A percentile compares a stretch with the other conserved stretches of the same genome.
phyloP scores from a whole-genome alignment of 2,329 filamentous ascomycete species.

The Hypoxylon sp. region DNA sequence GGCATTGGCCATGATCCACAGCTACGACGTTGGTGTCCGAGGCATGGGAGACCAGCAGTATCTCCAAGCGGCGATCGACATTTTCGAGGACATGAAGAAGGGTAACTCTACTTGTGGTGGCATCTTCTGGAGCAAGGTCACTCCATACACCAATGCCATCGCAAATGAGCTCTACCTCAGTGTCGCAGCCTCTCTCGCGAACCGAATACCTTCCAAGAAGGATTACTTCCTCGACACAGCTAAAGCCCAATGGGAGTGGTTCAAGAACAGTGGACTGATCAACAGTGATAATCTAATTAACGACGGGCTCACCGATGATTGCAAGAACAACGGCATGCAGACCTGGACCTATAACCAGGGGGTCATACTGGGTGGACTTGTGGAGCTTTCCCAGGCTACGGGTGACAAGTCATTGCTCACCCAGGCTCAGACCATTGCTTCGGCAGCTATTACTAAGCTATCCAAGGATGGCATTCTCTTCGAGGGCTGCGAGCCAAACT shows the following conservation, averaged over 20 bases:
- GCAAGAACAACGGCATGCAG: constrained; percentile 63
- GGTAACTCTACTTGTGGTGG: constrained; percentile 67
- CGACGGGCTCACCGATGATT: constrained; percentile 65
- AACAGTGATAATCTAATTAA: constrained; percentile 65
- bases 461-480: constrained; percentile 64
- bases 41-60: constrained; percentile 62
- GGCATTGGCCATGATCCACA: constrained; percentile 69
- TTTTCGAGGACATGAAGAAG: constrained; percentile 69
- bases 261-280: constrained; percentile 65
- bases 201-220: constrained; percentile 59
- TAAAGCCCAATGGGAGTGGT: constrained; percentile 66
- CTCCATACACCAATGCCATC: constrained; percentile 65
- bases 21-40: constrained; percentile 62
- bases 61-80: constrained; percentile 64
- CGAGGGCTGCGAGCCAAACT: constrained; percentile 68
- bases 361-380: constrained; percentile 66
- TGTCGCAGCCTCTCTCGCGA: constrained; percentile 67
- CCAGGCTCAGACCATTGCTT: constrained; percentile 64
- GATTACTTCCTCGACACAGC: constrained; percentile 64
- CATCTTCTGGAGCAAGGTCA: constrained; percentile 70
- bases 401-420: constrained; percentile 59
- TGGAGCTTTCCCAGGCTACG: constrained; percentile 64
- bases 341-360: constrained; percentile 72
- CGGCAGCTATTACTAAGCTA: constrained; percentile 64
- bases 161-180: constrained; percentile 71